Evolutionary conservation across 352 stramenopile species (phyloP).

Genomic region (Globisporangium okanoganense): DNA sequence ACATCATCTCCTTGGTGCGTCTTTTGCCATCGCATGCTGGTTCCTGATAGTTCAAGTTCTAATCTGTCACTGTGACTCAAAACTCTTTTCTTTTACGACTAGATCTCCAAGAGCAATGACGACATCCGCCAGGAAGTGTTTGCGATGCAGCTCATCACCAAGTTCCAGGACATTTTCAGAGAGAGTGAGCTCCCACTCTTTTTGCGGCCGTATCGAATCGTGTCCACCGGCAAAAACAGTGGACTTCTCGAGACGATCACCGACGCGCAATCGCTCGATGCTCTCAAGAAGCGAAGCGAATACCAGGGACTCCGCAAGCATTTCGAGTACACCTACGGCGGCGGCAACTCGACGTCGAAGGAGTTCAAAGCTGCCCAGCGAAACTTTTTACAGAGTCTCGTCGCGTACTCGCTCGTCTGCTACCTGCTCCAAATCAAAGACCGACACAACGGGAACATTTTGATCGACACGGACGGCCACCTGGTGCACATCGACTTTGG

Average conservation of each 20-base stretch:
- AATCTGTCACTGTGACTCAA: not conserved
- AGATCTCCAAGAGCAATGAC: conserved; percentile 97
- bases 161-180: conserved; percentile 92
- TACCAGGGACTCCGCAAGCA: conserved; percentile 86
- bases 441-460: conserved; percentile 96
- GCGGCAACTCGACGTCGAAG: conserved; percentile 34
- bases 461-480: conserved; percentile 88
- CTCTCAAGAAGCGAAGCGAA: conserved; percentile 89
- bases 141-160: conserved; percentile 93
- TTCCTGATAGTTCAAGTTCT: not conserved
- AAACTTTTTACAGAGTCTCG: conserved; percentile 65
- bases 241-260: conserved; percentile 95
- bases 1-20: conserved; percentile 87
- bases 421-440: conserved; percentile 94
- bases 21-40: not conserved
- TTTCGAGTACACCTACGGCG: conserved; percentile 88
- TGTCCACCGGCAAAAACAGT: conserved; percentile 88
- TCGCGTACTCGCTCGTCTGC: conserved; percentile 69
- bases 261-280: conserved; percentile 94
- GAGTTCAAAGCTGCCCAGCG: conserved; percentile 49
- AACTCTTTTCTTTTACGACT: not conserved
- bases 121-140: conserved; percentile 96
- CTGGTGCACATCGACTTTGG: conserved; percentile 98
- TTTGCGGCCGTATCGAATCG: conserved; percentile 92
- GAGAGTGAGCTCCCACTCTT: conserved; percentile 91